phyloP scores from a whole-genome alignment of 805 yeast species.

The Lipomyces starkeyi region DNA sequence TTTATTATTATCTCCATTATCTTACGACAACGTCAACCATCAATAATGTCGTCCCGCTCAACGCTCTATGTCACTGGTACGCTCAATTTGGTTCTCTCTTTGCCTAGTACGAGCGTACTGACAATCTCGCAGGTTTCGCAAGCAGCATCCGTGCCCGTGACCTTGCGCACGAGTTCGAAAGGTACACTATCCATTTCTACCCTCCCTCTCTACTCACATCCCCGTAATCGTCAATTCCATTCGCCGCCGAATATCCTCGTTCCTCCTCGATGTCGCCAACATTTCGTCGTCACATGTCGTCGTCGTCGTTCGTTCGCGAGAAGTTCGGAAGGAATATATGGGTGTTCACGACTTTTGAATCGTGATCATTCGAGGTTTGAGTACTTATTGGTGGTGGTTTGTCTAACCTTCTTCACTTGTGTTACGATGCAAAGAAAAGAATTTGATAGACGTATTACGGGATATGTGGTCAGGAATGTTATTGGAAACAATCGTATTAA shows the following conservation, averaged over 20 bases:
- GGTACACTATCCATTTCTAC: slow-evolving; percentile 35
- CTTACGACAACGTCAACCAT: not conserved
- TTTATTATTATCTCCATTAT: not conserved
- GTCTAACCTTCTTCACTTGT: not conserved
- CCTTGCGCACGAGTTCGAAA: slow-evolving; percentile 44
- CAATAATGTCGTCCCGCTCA: slow-evolving; percentile 34
- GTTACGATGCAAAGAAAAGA: not conserved
- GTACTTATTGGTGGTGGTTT: not conserved
- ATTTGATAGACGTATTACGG: slow-evolving; percentile 1
- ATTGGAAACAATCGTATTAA: slow-evolving; percentile 1
- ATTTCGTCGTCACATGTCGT: not conserved
- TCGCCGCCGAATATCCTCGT: not conserved
- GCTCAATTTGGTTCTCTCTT: not conserved
- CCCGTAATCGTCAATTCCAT: not conserved
- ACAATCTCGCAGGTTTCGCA: slow-evolving; percentile 37
- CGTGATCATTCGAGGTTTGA: not conserved
- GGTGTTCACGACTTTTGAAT: not conserved
- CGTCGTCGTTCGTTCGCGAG: slow-evolving; percentile 5
- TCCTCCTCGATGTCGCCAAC: slow-evolving; percentile 5
- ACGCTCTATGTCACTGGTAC: slow-evolving; percentile 41
- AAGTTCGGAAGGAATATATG: not conserved
- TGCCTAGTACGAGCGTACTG: not conserved
- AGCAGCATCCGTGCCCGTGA: slow-evolving; percentile 44
- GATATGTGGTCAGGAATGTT: not conserved
- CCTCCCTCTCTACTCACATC: not conserved